Evolutionary conservation across 140 eudicot species (phyloP).

Genomic region (Cichorium intybus): DNA sequence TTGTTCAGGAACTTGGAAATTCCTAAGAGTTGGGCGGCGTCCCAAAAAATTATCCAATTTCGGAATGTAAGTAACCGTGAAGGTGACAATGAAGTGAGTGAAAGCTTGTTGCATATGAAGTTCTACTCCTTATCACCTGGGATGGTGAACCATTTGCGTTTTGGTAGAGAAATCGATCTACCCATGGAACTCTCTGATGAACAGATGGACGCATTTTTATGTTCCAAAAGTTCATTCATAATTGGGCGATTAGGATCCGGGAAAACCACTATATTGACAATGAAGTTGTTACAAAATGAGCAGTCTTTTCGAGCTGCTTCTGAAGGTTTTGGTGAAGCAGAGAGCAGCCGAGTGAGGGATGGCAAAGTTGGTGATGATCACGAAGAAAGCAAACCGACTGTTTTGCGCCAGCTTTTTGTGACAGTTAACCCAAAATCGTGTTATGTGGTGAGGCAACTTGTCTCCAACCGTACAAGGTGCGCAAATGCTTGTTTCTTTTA

Average conservation of each 20-base stretch:
- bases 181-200: slow-evolving; percentile 62
- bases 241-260: slow-evolving; percentile 73
- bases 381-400: slow-evolving; percentile 5
- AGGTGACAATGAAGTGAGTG: slow-evolving; percentile 33
- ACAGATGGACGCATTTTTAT: slow-evolving; percentile 45
- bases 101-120: slow-evolving; percentile 53
- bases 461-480: slow-evolving; percentile 56
- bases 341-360: not conserved
- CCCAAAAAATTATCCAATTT: slow-evolving; percentile 29
- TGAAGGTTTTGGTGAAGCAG: slow-evolving; percentile 24
- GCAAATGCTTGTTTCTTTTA: not conserved
- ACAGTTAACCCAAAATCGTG: slow-evolving; percentile 69
- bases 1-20: slow-evolving; percentile 50
- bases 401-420: slow-evolving; percentile 68
- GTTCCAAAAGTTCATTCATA: slow-evolving; percentile 47
- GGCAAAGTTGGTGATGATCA: not conserved
- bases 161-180: slow-evolving; percentile 42
- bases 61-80: slow-evolving; percentile 20
- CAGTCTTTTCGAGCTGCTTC: slow-evolving; percentile 32
- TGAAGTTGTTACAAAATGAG: slow-evolving; percentile 51
- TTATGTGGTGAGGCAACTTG: slow-evolving; percentile 55
- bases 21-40: slow-evolving; percentile 48
- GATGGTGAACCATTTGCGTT: slow-evolving; percentile 49
- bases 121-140: slow-evolving; percentile 54
- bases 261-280: slow-evolving; percentile 66